A percentile compares a stretch with the other conserved stretches of the same genome.
These are phyloP conservation scores for Draba incana DNA, from an alignment of 345 rosid species.

Conservation along the genomic window DNA sequence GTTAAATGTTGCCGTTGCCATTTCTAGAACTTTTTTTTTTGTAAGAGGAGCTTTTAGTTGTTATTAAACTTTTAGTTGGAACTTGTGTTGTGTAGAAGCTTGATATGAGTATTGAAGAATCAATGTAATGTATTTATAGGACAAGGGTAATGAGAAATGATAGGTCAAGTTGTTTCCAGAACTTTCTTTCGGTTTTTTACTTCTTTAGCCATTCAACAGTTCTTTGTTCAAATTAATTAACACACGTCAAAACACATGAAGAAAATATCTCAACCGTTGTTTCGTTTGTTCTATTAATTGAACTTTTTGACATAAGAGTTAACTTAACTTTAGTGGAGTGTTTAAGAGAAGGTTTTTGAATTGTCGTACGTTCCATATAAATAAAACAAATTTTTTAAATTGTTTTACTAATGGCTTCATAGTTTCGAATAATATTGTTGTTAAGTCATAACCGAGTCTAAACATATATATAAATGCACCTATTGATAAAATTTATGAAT, in stretches of 20 bases:
- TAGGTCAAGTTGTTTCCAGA: conserved; percentile 33
- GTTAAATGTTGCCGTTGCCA: conserved; percentile 47
- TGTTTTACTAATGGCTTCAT: neutral
- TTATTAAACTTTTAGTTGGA: neutral
- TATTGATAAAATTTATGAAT: too few species aligned
- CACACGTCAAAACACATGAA: conserved; percentile 29
- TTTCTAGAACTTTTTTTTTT: conserved; percentile 21
- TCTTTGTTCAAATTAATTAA: neutral
- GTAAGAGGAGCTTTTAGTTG: neutral
- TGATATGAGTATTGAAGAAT: conserved; percentile 7
- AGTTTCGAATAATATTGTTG: neutral
- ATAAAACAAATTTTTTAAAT: too few species aligned
- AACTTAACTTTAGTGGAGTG: too few species aligned
- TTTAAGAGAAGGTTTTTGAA: too few species aligned
- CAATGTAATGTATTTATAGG: conserved; percentile 38
- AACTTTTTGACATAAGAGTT: neutral
- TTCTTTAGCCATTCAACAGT: conserved; percentile 19
- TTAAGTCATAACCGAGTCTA: neutral
- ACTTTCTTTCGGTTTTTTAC: conserved; percentile 24
- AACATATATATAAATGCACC: neutral
- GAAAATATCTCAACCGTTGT: neutral
- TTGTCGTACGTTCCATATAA: too few species aligned
- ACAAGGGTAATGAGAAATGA: conserved; percentile 17
- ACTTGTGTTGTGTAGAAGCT: conserved; percentile 5
- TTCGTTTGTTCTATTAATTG: conserved; percentile 2